Evolutionary conservation across 495 filamentous ascomycete species (phyloP), one percentile per base, ranked within the genome.

Genomic region (Penicillium roqueforti): DNA sequence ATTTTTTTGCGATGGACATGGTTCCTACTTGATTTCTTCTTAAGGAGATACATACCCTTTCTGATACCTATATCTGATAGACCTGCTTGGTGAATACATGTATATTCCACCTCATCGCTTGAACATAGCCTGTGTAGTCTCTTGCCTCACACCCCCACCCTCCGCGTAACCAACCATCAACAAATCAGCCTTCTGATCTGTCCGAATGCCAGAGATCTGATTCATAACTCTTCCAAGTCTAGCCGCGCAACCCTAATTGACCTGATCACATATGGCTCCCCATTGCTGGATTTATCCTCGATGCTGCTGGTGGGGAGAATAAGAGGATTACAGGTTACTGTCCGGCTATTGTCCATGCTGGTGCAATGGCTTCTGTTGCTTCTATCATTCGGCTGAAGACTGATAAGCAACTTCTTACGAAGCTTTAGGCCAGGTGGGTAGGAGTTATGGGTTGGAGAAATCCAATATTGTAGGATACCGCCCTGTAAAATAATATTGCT

Each of bases 331-430:
- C 72, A 6, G 76, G 78, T 0, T 84, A 83, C 55, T 71, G 80
- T 14, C 77, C 80, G 0, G 80, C 81, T 0, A 84, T 84, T 39
- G 82, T 80, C 57, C 83, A 84, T 58, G 83, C 81, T 4, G 70
- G 72, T 4, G 63, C 60, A 0, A 68, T 75, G 66, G 69, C 72
- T 5, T 48, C 63, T 36, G 63, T 45, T 29, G 67, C 67, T 0
- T 53, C 65, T 26, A 1, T 66, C 18, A 48, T 48, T 16, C 46
- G 46, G 19, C 20, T 48, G 31, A 48, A 48, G 46, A 38, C 46
- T 6, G 32, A 48, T 23, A 48, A 18, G 13, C 20, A 37, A 6
- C 19, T 48, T 20, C 20, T 48, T 0, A 48, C 25, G 46, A 48
- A 25, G 46, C 46, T 48, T 1, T 48, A 37, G 14, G 6, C 8